These are phyloP conservation scores for Poa annua DNA, from an alignment of 176 grass and related monocot genomes.

Conservation along the genomic window DNA sequence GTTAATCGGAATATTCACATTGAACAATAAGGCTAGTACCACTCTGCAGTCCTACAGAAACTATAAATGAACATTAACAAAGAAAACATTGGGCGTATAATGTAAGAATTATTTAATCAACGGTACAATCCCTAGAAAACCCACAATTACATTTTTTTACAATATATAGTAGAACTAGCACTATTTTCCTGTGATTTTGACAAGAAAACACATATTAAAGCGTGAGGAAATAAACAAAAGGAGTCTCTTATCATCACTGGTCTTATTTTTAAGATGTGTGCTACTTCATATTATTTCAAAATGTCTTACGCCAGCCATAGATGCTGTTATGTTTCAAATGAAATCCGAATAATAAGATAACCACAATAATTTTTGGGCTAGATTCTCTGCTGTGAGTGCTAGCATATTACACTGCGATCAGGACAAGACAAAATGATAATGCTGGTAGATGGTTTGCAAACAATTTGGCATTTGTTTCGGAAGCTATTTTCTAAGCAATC, in stretches of 20 bases:
- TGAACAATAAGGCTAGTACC: neutral
- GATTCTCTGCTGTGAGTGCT: too few species aligned
- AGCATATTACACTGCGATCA: too few species aligned
- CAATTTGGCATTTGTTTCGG: too few species aligned
- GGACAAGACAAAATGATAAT: too few species aligned
- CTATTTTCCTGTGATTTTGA: neutral
- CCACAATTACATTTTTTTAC: neutral
- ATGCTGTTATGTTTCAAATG: neutral
- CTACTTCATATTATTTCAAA: constrained; percentile 1
- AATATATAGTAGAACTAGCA: neutral
- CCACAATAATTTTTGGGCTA: too few species aligned
- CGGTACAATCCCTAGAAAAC: neutral
- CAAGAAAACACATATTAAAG: neutral
- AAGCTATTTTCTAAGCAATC: too few species aligned
- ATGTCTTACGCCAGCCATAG: neutral
- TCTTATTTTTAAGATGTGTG: neutral
- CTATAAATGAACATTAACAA: neutral
- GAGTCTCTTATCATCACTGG: neutral
- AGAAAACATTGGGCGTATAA: neutral
- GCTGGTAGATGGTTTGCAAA: too few species aligned
- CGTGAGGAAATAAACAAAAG: neutral
- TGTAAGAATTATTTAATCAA: neutral
- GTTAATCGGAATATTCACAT: too few species aligned
- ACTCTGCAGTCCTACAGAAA: neutral
- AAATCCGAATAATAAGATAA: neutral